phyloP scores from a whole-genome alignment of 257 asterid genomes.

The Leptodermis oblonga region DNA sequence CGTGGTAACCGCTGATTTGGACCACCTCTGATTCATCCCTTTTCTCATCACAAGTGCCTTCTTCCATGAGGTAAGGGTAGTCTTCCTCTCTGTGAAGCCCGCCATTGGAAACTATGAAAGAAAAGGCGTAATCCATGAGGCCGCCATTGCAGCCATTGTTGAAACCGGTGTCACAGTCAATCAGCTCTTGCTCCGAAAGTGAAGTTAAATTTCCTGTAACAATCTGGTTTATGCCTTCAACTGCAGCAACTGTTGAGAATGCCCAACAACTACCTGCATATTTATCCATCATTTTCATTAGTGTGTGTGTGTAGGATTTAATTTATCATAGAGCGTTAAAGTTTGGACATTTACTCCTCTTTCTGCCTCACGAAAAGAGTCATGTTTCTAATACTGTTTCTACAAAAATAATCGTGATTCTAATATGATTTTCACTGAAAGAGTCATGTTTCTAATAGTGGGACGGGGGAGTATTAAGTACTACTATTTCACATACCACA shows the following conservation, averaged over 20 bases:
- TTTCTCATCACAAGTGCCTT: conserved; percentile 63
- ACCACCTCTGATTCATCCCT: conserved; percentile 27
- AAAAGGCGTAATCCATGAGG: conserved; percentile 63
- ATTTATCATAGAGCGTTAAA: too few species aligned
- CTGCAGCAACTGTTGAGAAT: conserved; percentile 74
- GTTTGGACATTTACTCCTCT: too few species aligned
- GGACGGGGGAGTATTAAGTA: too few species aligned
- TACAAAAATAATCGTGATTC: neutral
- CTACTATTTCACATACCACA: conserved; percentile 17
- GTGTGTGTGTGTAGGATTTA: too few species aligned
- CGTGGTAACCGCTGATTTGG: conserved; percentile 24
- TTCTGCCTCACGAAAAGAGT: too few species aligned
- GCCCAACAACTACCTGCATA: conserved; percentile 83
- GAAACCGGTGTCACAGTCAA: conserved; percentile 58
- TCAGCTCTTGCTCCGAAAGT: conserved; percentile 66
- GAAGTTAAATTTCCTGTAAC: conserved; percentile 59
- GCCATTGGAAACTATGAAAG: conserved; percentile 47
- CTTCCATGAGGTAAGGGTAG: conserved; percentile 72
- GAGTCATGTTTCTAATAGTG: too few species aligned
- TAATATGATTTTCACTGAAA: too few species aligned
- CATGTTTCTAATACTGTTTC: too few species aligned
- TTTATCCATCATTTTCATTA: neutral
- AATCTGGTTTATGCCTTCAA: conserved; percentile 72
- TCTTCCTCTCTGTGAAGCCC: conserved; percentile 72
- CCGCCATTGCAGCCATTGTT: conserved; percentile 79